Conservation (phyloP, 148 eudicot species). For the Mesembryanthemum crystallinum region DNA sequence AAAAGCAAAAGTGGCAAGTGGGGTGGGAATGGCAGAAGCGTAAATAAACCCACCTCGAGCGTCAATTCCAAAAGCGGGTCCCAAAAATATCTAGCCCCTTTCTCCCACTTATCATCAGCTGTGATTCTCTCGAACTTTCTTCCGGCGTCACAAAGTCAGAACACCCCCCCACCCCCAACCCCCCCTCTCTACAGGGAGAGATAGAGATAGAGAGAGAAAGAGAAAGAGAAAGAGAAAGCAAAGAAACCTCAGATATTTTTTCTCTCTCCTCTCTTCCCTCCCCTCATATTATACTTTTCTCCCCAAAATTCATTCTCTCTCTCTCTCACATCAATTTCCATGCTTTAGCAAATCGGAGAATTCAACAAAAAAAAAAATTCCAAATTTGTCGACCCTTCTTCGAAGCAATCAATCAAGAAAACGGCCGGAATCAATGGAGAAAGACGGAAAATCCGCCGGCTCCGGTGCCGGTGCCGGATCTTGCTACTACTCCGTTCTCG, state of each 20-base stretch:
- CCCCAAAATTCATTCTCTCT: neutral
- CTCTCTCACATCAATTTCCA: neutral
- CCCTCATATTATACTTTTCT: neutral
- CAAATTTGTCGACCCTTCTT: conserved; percentile 10
- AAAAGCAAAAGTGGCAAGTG: neutral
- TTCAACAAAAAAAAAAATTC: neutral
- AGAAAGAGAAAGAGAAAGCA: neutral
- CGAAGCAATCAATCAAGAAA: neutral
- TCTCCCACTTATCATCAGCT: neutral
- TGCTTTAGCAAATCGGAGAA: neutral
- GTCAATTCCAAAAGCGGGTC: neutral
- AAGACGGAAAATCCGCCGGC: conserved; percentile 45
- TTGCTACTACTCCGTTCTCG: conserved; percentile 73
- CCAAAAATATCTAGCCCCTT: conserved; percentile 25
- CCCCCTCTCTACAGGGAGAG: neutral
- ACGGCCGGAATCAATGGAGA: conserved; percentile 31
- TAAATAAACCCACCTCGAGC: conserved; percentile 10
- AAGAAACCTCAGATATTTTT: conserved; percentile 20
- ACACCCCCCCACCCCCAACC: neutral
- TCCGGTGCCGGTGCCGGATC: conserved; percentile 20
- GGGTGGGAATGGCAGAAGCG: conserved; percentile 16
- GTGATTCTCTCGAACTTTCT: conserved; percentile 25
- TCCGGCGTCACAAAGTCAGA: conserved; percentile 8
- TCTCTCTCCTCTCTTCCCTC: neutral
- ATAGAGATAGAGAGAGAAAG: neutral